Base-by-base conservation (phyloP, 495 filamentous ascomycete species). In the Podospora fimiseda region DNA sequence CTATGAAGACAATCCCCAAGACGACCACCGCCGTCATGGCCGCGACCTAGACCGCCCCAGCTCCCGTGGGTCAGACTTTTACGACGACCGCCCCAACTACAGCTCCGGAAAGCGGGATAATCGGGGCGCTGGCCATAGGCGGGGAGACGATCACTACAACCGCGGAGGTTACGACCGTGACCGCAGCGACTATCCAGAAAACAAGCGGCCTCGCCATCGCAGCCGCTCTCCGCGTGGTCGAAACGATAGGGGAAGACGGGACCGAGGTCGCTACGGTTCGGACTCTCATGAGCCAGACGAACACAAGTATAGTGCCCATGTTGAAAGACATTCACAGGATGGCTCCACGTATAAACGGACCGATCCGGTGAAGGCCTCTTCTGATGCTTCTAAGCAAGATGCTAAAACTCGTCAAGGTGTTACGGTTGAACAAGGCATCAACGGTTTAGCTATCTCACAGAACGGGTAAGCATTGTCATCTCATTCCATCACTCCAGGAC, bases 41-140 rank as follows among this genome's bases (percentile, higher is more conserved):
- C 76, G 83, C 56, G 86, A 91, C 58, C 70, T 83, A 64, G 85
- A 90, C 64, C 81, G 80, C 11, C 78, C 78, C 27, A 67, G 75
- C 24, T 64, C 73, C 15, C 73, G 77, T 69, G 48, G 78, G 56
- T 73, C 76, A 60, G 74, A 61, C 21, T 53, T 53, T 11, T 49
- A 62, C 55, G 78, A 83, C 52, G 74, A 77, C 27, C 61, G 64
- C 11, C 58, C 69, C 3, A 72, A 68, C 27, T 79, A 82, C 58
- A 76, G 82, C 60, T 80, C 83, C 52, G 75, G 71, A 53, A 69
- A 74, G 51, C 65, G 68, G 44, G 66, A 70, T 36, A 38, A 20
- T 16, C 55, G 24, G 51, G 56, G 30, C 48, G 23, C 11, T 2
- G 53, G 24, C n/a, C 44, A 55, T 24, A 58, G 60, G 22, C 23